These are phyloP conservation scores for Sporodiniella umbellata DNA, from an alignment of 371 early-diverging fungal species.

Conservation along the genomic window DNA sequence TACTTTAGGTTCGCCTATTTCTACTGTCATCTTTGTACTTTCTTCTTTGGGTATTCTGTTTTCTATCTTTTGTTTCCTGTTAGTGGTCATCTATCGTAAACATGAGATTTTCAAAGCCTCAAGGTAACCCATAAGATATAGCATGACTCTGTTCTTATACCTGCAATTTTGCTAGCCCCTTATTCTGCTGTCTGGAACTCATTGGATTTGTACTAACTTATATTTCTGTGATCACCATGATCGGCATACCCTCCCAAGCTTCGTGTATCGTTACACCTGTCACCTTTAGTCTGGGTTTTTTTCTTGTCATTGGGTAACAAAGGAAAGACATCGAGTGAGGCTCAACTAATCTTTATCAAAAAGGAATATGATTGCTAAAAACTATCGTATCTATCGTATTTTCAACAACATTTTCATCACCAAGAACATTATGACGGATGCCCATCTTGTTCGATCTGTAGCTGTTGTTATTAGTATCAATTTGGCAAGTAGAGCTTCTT, in stretches of 20 bases:
- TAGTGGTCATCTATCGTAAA: conserved; percentile 38
- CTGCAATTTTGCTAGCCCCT: conserved; percentile 46
- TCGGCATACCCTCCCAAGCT: conserved; percentile 44
- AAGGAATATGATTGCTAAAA: conserved; percentile 64
- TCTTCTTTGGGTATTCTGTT: conserved; percentile 37
- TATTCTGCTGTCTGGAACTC: conserved; percentile 58
- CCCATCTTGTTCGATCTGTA: conserved; percentile 49
- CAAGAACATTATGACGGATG: conserved; percentile 55
- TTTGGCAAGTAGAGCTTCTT: conserved; percentile 34
- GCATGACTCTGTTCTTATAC: too few relatives aligned
- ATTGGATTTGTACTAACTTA: conserved; percentile 55
- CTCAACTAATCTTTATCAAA: neutral
- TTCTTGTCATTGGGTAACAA: conserved; percentile 49
- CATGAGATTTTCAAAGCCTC: conserved; percentile 57
- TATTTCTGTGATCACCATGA: conserved; percentile 43
- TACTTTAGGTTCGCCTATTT: conserved; percentile 36
- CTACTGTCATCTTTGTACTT: conserved; percentile 40
- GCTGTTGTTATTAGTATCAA: conserved; percentile 41
- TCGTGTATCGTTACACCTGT: conserved; percentile 50
- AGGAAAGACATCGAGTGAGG: neutral
- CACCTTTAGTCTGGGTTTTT: conserved; percentile 50
- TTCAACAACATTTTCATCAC: conserved; percentile 62
- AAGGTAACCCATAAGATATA: conserved; percentile 30
- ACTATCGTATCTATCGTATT: conserved; percentile 59
- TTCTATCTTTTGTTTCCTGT: conserved; percentile 26